A percentile compares a stretch with the other conserved stretches of the same genome.
These are phyloP conservation scores for Plasmodium inui DNA, from an alignment of 169 alveolate genomes.

Conservation along the genomic window DNA sequence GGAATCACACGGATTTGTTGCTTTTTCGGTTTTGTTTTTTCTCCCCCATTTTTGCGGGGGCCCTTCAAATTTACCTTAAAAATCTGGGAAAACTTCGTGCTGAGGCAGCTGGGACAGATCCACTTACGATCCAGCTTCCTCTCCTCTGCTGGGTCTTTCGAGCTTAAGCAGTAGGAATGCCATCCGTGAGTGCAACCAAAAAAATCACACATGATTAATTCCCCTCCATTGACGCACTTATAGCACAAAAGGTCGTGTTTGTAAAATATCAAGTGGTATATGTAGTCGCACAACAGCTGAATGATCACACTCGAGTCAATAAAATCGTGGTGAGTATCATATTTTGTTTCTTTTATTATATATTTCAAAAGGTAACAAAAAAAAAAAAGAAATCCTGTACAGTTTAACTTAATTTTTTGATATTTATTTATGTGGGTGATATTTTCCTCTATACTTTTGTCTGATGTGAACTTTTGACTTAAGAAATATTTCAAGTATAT, in stretches of 20 bases:
- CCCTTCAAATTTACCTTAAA: constrained; percentile 23
- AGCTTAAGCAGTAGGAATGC: constrained; percentile 81
- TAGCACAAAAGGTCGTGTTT: constrained; percentile 79
- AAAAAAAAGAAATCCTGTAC: constrained; percentile 51
- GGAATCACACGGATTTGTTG: neutral
- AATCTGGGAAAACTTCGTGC: constrained; percentile 17
- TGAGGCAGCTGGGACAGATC: constrained; percentile 78
- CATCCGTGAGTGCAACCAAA: constrained; percentile 77
- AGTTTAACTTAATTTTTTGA: constrained; percentile 38
- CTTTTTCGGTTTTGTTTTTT: neutral
- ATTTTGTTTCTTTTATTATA: constrained; percentile 50
- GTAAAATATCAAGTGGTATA: constrained; percentile 43
- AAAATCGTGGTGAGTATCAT: constrained; percentile 14
- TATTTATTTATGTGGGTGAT: constrained; percentile 11
- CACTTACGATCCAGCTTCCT: constrained; percentile 5
- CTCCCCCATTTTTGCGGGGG: neutral
- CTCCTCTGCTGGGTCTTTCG: constrained; percentile 29
- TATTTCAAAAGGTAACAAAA: constrained; percentile 33
- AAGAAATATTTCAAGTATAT: constrained; percentile 46
- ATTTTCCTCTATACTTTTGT: constrained; percentile 34
- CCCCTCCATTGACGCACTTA: constrained; percentile 83
- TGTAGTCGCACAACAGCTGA: constrained; percentile 61
- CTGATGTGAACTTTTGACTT: constrained; percentile 22
- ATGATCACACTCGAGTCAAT: constrained; percentile 27
- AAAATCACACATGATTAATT: constrained; percentile 81